Conservation (phyloP, 208 protist species). For the Spironucleus salmonicida region DNA sequence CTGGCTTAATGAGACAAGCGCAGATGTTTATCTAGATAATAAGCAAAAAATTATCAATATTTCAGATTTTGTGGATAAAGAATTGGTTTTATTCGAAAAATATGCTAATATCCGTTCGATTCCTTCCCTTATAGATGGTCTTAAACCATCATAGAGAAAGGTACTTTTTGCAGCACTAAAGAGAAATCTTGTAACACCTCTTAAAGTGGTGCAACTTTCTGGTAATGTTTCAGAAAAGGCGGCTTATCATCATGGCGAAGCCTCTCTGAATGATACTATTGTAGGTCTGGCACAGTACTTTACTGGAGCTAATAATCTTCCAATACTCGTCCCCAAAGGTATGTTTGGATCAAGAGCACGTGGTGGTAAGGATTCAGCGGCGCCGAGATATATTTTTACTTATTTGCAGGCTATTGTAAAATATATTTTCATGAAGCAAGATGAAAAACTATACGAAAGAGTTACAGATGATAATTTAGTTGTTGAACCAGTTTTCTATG, state of each 20-base stretch:
- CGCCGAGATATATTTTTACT: constrained; percentile 96
- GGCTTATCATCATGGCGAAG: constrained; percentile 99
- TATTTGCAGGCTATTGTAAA: constrained; percentile 72
- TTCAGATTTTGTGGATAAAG: constrained; percentile 51
- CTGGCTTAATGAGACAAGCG: constrained; percentile 63
- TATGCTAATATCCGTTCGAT: constrained; percentile 73
- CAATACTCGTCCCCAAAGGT: constrained; percentile 82
- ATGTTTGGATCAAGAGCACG: constrained; percentile 92
- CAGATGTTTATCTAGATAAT: constrained; percentile 49
- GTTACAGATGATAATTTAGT: constrained; percentile 87
- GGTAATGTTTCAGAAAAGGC: constrained; percentile 95
- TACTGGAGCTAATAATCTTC: constrained; percentile 88
- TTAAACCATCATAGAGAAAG: constrained; percentile 98
- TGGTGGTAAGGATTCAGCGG: constrained; percentile 91
- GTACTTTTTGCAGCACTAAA: constrained; percentile 98
- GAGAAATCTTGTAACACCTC: constrained; percentile 70
- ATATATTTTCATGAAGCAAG: constrained; percentile 60
- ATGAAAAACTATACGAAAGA: constrained; percentile 88
- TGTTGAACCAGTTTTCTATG: constrained; percentile 95
- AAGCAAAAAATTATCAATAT: constrained; percentile 32
- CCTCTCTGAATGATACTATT: constrained; percentile 83
- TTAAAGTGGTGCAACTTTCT: constrained; percentile 94
- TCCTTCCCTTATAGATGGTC: constrained; percentile 81
- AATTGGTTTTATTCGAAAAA: constrained; percentile 97
- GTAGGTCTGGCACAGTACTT: constrained; percentile 87